These are phyloP conservation scores for Immersiporthe knoxdaviesiana DNA, from an alignment of 2,329 filamentous ascomycete genomes.

Conservation along the genomic window DNA sequence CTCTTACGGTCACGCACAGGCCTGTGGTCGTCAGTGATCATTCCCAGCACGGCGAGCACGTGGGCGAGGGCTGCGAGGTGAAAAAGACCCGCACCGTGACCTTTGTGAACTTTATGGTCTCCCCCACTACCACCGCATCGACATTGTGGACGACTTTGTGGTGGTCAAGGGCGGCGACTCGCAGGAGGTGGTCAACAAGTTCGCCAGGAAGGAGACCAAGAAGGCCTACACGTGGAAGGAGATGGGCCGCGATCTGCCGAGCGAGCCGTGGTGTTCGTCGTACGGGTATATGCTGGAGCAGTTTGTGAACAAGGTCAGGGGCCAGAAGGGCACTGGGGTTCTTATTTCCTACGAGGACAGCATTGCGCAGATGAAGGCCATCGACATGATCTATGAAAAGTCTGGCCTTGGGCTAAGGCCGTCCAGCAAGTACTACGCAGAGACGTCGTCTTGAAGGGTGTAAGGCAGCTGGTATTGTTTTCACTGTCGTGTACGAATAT, in stretches of 20 bases:
- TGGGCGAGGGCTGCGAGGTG: constrained; percentile 34
- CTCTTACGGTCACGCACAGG: constrained; percentile 29
- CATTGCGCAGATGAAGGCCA: constrained; percentile 48
- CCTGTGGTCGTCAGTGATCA: constrained; percentile 34
- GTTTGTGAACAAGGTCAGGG: constrained; percentile 51
- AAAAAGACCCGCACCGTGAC: constrained; percentile 36
- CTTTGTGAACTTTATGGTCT: constrained; percentile 36
- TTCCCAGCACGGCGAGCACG: constrained; percentile 24
- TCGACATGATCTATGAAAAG: constrained; percentile 52
- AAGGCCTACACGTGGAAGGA: constrained; percentile 43
- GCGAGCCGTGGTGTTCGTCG: constrained; percentile 46
- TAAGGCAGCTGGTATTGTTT: not conserved
- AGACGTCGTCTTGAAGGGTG: not conserved
- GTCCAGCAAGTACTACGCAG: constrained; percentile 13
- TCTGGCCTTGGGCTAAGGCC: constrained; percentile 33
- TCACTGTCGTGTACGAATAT: not conserved
- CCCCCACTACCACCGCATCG: constrained; percentile 41
- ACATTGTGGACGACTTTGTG: constrained; percentile 41
- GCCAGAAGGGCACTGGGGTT: constrained; percentile 40
- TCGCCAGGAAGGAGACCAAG: constrained; percentile 34
- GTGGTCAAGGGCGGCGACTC: constrained; percentile 35
- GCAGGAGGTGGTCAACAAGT: constrained; percentile 33
- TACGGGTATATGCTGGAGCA: constrained; percentile 53
- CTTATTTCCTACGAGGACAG: constrained; percentile 49
- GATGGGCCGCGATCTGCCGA: constrained; percentile 36